Evolutionary conservation across 345 rosid genomes (phyloP).

Genomic region (Reutealis trisperma): DNA sequence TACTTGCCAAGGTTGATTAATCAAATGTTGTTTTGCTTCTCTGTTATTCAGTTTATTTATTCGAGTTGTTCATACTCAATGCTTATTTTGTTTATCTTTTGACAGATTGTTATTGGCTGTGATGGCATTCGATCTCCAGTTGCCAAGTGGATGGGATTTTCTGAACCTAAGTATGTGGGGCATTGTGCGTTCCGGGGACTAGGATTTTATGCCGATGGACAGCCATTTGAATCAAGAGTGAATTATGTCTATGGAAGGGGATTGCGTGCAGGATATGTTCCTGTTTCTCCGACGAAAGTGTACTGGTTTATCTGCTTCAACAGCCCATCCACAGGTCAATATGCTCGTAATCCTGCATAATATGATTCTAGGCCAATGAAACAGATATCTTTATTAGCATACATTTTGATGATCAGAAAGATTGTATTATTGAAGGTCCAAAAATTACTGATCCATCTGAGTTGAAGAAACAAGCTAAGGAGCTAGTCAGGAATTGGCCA

Average conservation of each 20-base stretch:
- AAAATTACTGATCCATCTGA: slow-evolving; percentile 61
- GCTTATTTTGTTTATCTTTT: slow-evolving; percentile 14
- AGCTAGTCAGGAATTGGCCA: slow-evolving; percentile 62
- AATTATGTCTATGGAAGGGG: slow-evolving; percentile 83
- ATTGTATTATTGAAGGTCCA: slow-evolving; percentile 54
- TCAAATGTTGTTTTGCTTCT: not conserved
- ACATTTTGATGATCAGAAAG: not conserved
- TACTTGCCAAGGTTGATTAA: slow-evolving; percentile 58
- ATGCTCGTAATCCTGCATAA: slow-evolving; percentile 2
- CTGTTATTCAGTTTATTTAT: not conserved
- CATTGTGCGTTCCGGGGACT: slow-evolving; percentile 81
- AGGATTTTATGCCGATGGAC: slow-evolving; percentile 64
- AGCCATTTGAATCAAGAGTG: slow-evolving; percentile 63
- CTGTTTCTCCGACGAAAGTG: slow-evolving; percentile 72
- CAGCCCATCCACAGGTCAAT: slow-evolving; percentile 71
- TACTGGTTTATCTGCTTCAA: slow-evolving; percentile 96
- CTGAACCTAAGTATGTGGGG: slow-evolving; percentile 79
- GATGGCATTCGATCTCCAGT: slow-evolving; percentile 80
- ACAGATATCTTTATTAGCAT: not conserved
- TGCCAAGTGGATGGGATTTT: slow-evolving; percentile 88
- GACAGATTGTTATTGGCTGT: slow-evolving; percentile 84
- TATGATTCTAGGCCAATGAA: not conserved
- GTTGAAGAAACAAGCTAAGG: slow-evolving; percentile 68
- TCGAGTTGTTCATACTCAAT: not conserved
- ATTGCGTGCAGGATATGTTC: slow-evolving; percentile 80